Evolutionary conservation across 768 basidiomycete species (phyloP).

Genomic region (Amanita fuliginea): DNA sequence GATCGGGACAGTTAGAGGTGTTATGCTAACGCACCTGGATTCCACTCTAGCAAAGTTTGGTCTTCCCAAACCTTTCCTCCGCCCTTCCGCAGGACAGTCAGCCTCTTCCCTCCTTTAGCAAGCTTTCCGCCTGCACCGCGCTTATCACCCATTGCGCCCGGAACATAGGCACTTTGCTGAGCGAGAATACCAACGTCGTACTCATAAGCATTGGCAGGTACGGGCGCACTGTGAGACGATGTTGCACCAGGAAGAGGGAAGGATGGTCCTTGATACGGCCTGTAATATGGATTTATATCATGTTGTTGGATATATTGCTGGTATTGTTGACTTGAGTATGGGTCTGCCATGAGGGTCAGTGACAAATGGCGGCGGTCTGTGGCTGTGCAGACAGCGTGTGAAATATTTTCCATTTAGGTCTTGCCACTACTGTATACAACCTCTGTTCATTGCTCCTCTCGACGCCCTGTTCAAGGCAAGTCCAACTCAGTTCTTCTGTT

Average conservation of each 20-base stretch:
- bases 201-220: conserved; percentile 85
- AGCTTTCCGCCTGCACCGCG: conserved; percentile 77
- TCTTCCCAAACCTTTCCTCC: conserved; percentile 98
- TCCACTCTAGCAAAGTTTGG: conserved; percentile 95
- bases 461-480: conserved; percentile 31
- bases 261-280: conserved; percentile 67
- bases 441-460: conserved; percentile 6
- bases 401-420: conserved; percentile 6
- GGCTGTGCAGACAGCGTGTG: neutral
- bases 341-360: conserved; percentile 26
- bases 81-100: conserved; percentile 90
- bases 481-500: conserved; percentile 3
- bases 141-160: conserved; percentile 85
- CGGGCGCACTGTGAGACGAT: conserved; percentile 62
- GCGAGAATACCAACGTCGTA: conserved; percentile 87
- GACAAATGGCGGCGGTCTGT: neutral
- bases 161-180: conserved; percentile 87
- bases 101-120: conserved; percentile 84
- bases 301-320: conserved; percentile 42
- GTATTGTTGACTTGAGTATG: conserved; percentile 33
- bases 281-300: conserved; percentile 75
- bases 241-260: conserved; percentile 56
- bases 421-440: neutral
- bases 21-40: conserved; percentile 63
- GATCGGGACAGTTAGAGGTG: neutral